These are phyloP conservation scores for Grigorovia humatica DNA, from an alignment of 805 yeast species.

Conservation along the genomic window DNA sequence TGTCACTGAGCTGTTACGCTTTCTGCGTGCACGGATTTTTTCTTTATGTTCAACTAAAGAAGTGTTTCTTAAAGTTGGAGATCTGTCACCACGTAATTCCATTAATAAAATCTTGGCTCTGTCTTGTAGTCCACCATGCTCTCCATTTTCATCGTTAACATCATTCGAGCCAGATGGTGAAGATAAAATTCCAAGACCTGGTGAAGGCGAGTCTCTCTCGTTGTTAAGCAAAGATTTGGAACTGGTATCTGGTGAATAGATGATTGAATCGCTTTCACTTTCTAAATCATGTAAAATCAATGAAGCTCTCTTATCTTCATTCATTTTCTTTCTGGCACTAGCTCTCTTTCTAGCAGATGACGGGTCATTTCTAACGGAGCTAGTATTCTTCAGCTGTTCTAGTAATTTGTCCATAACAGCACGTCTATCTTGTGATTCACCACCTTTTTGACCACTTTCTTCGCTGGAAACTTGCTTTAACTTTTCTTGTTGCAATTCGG, in stretches of 20 bases:
- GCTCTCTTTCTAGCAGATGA: constrained; percentile 75
- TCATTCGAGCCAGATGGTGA: background rate
- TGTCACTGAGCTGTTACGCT: constrained; percentile 9
- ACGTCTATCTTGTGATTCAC: constrained; percentile 20
- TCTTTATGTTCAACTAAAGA: constrained; percentile 20
- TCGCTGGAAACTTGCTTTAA: constrained; percentile 5
- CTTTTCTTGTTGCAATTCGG: constrained; percentile 13
- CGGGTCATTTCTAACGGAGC: constrained; percentile 67
- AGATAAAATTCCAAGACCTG: constrained; percentile 1
- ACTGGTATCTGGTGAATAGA: constrained; percentile 21
- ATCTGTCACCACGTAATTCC: constrained; percentile 41
- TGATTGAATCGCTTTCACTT: constrained; percentile 21
- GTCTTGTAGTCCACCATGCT: constrained; percentile 24
- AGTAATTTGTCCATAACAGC: constrained; percentile 76
- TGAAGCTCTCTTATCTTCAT: constrained; percentile 19
- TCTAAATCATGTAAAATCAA: constrained; percentile 12
- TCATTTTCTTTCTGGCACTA: constrained; percentile 52
- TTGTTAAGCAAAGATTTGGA: background rate
- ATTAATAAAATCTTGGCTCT: constrained; percentile 56
- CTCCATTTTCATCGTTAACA: constrained; percentile 6
- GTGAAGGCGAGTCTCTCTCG: constrained; percentile 3
- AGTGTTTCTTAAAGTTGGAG: constrained; percentile 17
- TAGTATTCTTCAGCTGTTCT: constrained; percentile 80
- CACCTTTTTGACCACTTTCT: constrained; percentile 6
- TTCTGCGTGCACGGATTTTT: constrained; percentile 20